Evolutionary conservation across 148 eudicot genomes (phyloP).

Genomic region (Silene latifolia): DNA sequence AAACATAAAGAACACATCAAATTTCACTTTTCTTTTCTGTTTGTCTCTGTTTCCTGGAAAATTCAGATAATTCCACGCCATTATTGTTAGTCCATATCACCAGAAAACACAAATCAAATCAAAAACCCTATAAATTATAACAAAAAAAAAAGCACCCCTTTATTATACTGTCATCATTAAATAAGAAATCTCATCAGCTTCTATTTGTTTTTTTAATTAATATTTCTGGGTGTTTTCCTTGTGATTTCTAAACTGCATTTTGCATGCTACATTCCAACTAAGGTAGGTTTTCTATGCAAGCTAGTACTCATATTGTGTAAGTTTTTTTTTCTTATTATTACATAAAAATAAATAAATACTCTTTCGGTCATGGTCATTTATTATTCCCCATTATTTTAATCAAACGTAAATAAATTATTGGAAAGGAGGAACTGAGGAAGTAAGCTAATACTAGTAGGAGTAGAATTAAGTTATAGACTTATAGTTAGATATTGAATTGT

Average conservation of each 20-base stretch:
- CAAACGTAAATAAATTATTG: too few species aligned
- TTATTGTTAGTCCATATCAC: too few species aligned
- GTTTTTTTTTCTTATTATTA: too few species aligned
- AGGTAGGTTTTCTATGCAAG: slow-evolving; percentile 15
- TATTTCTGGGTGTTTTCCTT: slow-evolving; percentile 15
- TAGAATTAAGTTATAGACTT: neutral
- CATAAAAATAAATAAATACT: too few species aligned
- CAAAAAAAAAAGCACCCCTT: neutral
- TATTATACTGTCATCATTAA: slow-evolving; percentile 1
- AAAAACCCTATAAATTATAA: neutral
- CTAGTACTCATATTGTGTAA: too few species aligned
- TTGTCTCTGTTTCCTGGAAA: neutral
- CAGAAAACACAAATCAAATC: neutral
- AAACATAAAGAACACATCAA: neutral
- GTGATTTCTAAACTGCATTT: slow-evolving; percentile 24
- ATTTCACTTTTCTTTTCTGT: neutral
- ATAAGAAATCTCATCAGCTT: neutral
- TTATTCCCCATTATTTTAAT: too few species aligned
- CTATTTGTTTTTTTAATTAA: neutral
- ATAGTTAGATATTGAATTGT: slow-evolving; percentile 16
- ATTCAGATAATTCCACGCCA: too few species aligned
- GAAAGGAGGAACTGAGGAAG: too few species aligned
- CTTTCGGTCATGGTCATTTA: too few species aligned
- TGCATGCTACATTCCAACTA: slow-evolving; percentile 14
- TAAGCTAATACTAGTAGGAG: neutral